These are phyloP conservation scores for Mycosarcoma mackinlayi DNA, from an alignment of 1,284 basidiomycete species.

Conservation along the genomic window DNA sequence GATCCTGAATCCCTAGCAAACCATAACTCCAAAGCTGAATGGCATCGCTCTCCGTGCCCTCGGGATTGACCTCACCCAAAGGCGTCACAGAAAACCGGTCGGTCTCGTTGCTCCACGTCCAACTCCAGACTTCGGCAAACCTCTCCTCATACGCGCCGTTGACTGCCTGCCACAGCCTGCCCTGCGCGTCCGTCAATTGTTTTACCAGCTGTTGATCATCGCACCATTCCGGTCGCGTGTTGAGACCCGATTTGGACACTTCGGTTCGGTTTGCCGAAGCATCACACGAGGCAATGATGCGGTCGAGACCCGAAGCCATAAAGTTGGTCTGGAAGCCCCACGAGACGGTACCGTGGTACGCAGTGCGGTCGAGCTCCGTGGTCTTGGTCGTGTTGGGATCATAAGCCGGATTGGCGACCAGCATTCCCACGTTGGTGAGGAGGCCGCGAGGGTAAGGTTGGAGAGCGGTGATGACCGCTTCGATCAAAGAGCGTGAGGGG, in stretches of 20 bases:
- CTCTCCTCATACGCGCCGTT: constrained; percentile 64
- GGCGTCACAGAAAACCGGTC: constrained; percentile 26
- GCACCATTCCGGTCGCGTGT: constrained; percentile 69
- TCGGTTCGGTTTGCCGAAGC: constrained; percentile 40
- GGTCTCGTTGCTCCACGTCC: constrained; percentile 34
- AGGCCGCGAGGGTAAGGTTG: constrained; percentile 71
- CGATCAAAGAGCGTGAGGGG: constrained; percentile 66
- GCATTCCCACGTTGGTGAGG: constrained; percentile 71
- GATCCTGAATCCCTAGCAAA: constrained; percentile 68
- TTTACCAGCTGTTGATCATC: constrained; percentile 65
- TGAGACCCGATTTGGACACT: constrained; percentile 37
- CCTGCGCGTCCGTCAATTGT: constrained; percentile 67
- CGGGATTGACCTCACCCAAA: constrained; percentile 47
- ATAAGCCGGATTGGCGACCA: constrained; percentile 71
- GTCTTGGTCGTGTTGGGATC: constrained; percentile 69
- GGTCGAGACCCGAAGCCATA: constrained; percentile 70
- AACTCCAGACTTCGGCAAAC: constrained; percentile 47
- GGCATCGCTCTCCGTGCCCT: constrained; percentile 69
- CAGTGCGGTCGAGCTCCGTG: constrained; percentile 68
- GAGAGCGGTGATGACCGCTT: constrained; percentile 69
- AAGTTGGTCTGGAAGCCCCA: constrained; percentile 71
- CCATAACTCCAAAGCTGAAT: constrained; percentile 70
- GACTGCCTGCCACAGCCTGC: constrained; percentile 70
- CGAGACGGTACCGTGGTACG: constrained; percentile 71
- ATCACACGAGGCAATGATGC: constrained; percentile 69